phyloP scores from a whole-genome alignment of 1,139 yeast species.

The Suhomyces coccinellae region DNA sequence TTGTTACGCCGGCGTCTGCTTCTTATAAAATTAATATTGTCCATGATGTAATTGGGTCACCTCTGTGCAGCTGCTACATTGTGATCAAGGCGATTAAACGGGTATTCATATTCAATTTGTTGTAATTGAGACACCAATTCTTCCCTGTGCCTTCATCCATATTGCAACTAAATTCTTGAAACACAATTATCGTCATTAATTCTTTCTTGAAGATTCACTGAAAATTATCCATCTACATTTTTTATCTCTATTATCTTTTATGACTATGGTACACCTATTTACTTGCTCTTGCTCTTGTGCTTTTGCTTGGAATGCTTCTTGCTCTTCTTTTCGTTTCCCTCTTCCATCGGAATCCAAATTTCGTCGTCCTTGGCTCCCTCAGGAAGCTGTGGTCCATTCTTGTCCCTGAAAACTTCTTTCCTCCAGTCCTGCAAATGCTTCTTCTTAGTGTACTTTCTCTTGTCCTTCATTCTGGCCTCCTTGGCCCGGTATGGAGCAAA shows the following conservation, averaged over 20 bases:
- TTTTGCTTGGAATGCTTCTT: slow-evolving; percentile 11
- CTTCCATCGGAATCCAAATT: slow-evolving; percentile 40
- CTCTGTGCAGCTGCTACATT: too few relatives aligned
- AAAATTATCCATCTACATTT: too few relatives aligned
- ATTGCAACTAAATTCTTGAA: too few relatives aligned
- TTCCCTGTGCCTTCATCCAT: too few relatives aligned
- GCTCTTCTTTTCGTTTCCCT: slow-evolving; percentile 7
- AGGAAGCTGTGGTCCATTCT: slow-evolving; percentile 52
- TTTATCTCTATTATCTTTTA: background rate
- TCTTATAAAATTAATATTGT: background rate
- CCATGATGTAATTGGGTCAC: background rate
- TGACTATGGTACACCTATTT: background rate
- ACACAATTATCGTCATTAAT: too few relatives aligned
- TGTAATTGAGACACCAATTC: background rate
- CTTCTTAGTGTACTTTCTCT: slow-evolving; percentile 79
- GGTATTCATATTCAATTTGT: too few relatives aligned
- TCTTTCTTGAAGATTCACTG: too few relatives aligned
- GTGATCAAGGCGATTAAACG: too few relatives aligned
- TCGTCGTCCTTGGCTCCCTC: slow-evolving; percentile 36
- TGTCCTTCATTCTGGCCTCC: slow-evolving; percentile 74
- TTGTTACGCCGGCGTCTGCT: background rate
- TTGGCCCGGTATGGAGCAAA: slow-evolving; percentile 88
- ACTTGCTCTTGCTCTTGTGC: slow-evolving; percentile 3
- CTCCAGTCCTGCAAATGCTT: slow-evolving; percentile 89
- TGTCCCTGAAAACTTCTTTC: slow-evolving; percentile 69